A percentile compares a stretch with the other conserved stretches of the same genome.
phyloP scores from a whole-genome alignment of 176 grass and related monocot genomes.

The Luzula sylvatica region DNA sequence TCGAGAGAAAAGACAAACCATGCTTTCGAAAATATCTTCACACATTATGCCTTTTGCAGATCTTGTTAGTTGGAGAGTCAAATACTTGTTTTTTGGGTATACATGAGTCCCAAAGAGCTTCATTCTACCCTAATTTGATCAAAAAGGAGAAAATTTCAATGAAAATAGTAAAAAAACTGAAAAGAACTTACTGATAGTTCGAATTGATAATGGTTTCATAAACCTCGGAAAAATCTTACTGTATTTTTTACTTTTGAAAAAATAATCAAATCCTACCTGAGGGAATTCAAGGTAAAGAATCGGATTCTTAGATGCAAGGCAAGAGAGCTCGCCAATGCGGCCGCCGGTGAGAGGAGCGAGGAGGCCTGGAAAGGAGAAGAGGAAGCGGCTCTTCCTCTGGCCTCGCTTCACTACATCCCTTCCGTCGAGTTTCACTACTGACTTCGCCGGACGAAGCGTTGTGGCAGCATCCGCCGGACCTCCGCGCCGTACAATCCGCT shows the following conservation, averaged over 20 bases:
- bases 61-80: conserved; percentile 73
- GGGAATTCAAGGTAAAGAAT: conserved; percentile 85
- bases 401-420: conserved; percentile 78
- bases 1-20: conserved; percentile 31
- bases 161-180: background rate
- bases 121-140: conserved; percentile 56
- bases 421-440: conserved; percentile 58
- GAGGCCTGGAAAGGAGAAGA: conserved; percentile 87
- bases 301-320: conserved; percentile 74
- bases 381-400: conserved; percentile 71
- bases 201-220: background rate
- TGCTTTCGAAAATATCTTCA: conserved; percentile 89
- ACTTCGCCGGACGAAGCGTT: conserved; percentile 35
- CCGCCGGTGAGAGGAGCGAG: conserved; percentile 56
- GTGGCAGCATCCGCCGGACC: conserved; percentile 17
- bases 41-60: conserved; percentile 72
- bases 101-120: conserved; percentile 90
- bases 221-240: conserved; percentile 5
- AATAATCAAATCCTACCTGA: conserved; percentile 24
- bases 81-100: conserved; percentile 98
- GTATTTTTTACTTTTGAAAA: background rate
- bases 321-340: conserved; percentile 67
- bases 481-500: conserved; percentile 43
- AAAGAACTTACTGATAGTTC: no score
- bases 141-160: background rate